phyloP scores from a whole-genome alignment of 1,284 basidiomycete species.

The Fistulina hepatica region DNA sequence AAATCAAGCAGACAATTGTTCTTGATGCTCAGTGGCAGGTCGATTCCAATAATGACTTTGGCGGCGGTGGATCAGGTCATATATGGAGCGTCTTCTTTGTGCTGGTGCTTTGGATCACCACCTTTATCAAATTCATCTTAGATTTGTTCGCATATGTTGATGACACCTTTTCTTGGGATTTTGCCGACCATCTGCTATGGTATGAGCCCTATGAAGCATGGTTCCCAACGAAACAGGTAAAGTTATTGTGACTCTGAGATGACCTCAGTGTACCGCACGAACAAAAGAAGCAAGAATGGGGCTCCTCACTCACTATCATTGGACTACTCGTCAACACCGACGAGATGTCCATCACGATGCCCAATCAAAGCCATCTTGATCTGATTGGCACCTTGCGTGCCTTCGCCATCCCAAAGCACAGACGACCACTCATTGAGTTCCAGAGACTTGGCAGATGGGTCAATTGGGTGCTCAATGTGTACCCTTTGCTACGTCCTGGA shows the following conservation, averaged over 20 bases:
- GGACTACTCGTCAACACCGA: slow-evolving; percentile 23
- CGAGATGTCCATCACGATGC: slow-evolving; percentile 18
- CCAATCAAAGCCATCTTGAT: not conserved
- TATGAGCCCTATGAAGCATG: slow-evolving; percentile 22
- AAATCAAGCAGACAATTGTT: slow-evolving; percentile 20
- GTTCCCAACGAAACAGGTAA: slow-evolving; percentile 18
- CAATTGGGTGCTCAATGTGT: slow-evolving; percentile 26
- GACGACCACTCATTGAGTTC: slow-evolving; percentile 20
- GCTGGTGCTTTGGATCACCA: slow-evolving; percentile 21
- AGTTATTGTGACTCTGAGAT: slow-evolving; percentile 24
- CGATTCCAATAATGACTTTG: slow-evolving; percentile 17
- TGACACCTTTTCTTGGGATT: slow-evolving; percentile 17
- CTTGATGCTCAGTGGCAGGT: slow-evolving; percentile 4
- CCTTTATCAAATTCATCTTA: slow-evolving; percentile 7
- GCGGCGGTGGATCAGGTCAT: slow-evolving; percentile 12
- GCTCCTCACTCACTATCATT: slow-evolving; percentile 19
- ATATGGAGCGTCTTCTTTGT: slow-evolving; percentile 17
- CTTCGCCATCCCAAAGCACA: slow-evolving; percentile 11
- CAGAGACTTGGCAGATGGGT: slow-evolving; percentile 21
- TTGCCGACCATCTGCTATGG: slow-evolving; percentile 6
- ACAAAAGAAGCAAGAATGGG: slow-evolving; percentile 23
- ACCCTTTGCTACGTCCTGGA: slow-evolving; percentile 20
- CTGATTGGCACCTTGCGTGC: slow-evolving; percentile 12
- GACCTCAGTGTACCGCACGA: slow-evolving; percentile 23
- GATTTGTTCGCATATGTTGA: slow-evolving; percentile 20